These are phyloP conservation scores for Lipomyces starkeyi DNA, from an alignment of 805 yeast species.

Conservation along the genomic window DNA sequence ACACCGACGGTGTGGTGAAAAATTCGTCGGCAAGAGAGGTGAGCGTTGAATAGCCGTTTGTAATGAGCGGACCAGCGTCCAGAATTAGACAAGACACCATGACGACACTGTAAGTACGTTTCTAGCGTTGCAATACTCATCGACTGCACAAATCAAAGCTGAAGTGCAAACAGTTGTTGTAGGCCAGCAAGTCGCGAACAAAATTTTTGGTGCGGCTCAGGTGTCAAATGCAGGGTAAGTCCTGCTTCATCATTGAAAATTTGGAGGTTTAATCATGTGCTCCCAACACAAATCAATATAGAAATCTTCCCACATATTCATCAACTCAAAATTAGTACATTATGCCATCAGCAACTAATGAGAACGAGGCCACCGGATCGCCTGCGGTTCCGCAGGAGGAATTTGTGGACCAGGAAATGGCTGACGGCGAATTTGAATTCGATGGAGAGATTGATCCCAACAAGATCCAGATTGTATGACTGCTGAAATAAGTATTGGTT, in stretches of 20 bases:
- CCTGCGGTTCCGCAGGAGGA: slow-evolving; percentile 9
- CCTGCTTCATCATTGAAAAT: not conserved
- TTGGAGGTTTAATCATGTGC: not conserved
- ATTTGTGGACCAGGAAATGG: slow-evolving; percentile 20
- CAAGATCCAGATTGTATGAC: slow-evolving; percentile 44
- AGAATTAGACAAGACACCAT: slow-evolving; percentile 57
- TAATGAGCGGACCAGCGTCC: slow-evolving; percentile 95
- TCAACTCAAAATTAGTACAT: not conserved
- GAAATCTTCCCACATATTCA: not conserved
- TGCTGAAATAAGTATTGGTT: not conserved
- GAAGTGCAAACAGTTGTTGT: no score
- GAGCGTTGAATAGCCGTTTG: slow-evolving; percentile 77
- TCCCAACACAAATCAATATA: no score
- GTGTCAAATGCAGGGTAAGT: not conserved
- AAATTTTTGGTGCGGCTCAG: slow-evolving; percentile 1
- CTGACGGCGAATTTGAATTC: slow-evolving; percentile 19
- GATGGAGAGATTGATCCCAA: slow-evolving; percentile 41
- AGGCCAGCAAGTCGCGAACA: not conserved
- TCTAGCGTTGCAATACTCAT: not conserved
- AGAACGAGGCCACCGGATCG: not conserved
- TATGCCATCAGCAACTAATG: slow-evolving; percentile 15
- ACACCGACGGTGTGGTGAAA: slow-evolving; percentile 91
- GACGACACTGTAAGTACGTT: not conserved
- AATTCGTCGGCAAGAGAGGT: slow-evolving; percentile 72
- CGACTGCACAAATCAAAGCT: not conserved